Percentiles rank a stretch among this genome's conserved stretches.
Evolutionary conservation across 129 eudicot genomes (phyloP).

Genomic region (Logfia minima): DNA sequence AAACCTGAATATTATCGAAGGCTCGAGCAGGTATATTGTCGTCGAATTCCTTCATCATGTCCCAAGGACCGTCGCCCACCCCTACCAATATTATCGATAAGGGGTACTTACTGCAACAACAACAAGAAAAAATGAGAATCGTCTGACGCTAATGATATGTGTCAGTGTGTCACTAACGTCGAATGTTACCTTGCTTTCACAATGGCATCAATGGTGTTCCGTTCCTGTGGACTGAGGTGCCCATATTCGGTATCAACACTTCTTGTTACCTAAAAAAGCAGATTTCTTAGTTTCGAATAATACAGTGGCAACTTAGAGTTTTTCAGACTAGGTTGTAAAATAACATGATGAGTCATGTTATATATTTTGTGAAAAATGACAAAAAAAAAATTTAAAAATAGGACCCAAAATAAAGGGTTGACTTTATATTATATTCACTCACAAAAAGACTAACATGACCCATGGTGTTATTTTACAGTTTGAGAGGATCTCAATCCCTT

Average conservation of each 20-base stretch:
- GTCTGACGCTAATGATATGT: not conserved
- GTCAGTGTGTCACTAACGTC: not conserved
- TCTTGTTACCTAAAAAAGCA: constrained; percentile 57
- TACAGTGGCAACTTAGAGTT: not conserved
- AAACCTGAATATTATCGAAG: constrained; percentile 79
- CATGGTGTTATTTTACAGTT: too few relatives aligned
- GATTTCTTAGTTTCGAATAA: not conserved
- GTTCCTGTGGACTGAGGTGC: constrained; percentile 65
- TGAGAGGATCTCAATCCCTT: not conserved
- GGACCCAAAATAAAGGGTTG: too few relatives aligned
- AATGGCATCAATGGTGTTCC: constrained; percentile 72
- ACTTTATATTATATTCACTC: too few relatives aligned
- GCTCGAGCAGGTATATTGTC: constrained; percentile 78
- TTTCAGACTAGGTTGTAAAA: too few relatives aligned
- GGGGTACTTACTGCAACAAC: constrained; percentile 53
- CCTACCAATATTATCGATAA: constrained; percentile 75
- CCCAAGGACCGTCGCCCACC: constrained; percentile 93
- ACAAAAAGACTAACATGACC: too few relatives aligned
- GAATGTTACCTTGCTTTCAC: constrained; percentile 67
- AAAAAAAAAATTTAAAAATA: too few relatives aligned
- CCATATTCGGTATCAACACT: constrained; percentile 48
- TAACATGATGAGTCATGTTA: too few relatives aligned
- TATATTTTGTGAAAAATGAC: too few relatives aligned
- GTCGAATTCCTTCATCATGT: constrained; percentile 70
- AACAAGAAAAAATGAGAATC: not conserved